Conservation (phyloP, 2,329 filamentous ascomycete species). For the Monosporascus sp. region DNA sequence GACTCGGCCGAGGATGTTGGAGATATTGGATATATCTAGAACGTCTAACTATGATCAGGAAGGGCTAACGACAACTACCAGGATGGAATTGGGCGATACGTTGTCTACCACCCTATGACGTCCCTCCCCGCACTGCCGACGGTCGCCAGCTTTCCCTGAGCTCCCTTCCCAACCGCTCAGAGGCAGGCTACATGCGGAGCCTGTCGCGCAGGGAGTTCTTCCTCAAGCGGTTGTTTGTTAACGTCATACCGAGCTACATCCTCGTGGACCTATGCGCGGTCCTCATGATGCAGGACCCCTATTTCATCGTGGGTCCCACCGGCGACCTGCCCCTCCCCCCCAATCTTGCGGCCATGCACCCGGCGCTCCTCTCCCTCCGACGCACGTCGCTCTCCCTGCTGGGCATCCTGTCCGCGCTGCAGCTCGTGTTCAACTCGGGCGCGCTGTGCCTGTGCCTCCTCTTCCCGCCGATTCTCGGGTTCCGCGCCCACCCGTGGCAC, state of each 20-base stretch:
- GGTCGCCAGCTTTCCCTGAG: conserved; percentile 29
- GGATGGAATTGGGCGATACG: conserved; percentile 55
- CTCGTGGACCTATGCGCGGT: conserved; percentile 65
- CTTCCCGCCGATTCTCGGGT: conserved; percentile 46
- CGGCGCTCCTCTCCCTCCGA: conserved; percentile 43
- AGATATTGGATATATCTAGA: not conserved
- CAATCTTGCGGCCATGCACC: conserved; percentile 37
- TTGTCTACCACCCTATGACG: conserved; percentile 36
- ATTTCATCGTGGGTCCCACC: conserved; percentile 57
- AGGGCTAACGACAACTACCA: conserved; percentile 14
- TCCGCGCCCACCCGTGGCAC: conserved; percentile 45
- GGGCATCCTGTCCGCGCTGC: conserved; percentile 55
- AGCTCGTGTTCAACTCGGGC: conserved; percentile 52
- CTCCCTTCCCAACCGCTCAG: conserved; percentile 35
- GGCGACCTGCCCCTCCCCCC: conserved; percentile 36
- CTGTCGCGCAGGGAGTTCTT: conserved; percentile 40
- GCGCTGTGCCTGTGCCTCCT: conserved; percentile 51
- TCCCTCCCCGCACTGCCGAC: conserved; percentile 32
- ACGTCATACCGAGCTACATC: conserved; percentile 54
- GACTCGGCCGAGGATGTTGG: too few species aligned
- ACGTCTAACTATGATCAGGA: not conserved
- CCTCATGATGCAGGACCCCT: conserved; percentile 68
- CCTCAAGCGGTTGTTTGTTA: conserved; percentile 34
- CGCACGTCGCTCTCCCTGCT: conserved; percentile 51
- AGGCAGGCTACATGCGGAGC: conserved; percentile 40